phyloP scores from a whole-genome alignment of 2,329 filamentous ascomycete genomes.

The Colletotrichum sp. region DNA sequence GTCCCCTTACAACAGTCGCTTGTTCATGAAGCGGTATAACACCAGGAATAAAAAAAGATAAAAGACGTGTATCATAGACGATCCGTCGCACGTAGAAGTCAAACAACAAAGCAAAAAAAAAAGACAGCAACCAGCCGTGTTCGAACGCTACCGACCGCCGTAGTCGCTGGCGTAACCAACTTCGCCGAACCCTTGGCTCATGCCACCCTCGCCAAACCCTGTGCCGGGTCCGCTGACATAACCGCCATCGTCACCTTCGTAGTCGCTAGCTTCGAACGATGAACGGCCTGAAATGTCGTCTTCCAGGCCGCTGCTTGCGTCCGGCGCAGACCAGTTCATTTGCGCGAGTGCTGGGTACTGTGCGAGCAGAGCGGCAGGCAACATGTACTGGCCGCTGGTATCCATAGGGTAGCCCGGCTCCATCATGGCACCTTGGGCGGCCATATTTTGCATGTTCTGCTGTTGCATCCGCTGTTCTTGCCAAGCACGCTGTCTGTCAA shows the following conservation, averaged over 20 bases:
- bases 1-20: conserved; percentile 14
- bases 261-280: conserved; percentile 83
- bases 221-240: conserved; percentile 69
- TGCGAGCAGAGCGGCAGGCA: conserved; percentile 87
- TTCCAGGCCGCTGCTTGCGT: conserved; percentile 74
- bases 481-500: conserved; percentile 78
- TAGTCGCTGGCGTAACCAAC: conserved; percentile 61
- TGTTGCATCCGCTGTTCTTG: conserved; percentile 75
- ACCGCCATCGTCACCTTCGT: conserved; percentile 74
- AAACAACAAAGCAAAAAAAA: neutral
- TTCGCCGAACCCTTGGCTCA: conserved; percentile 60
- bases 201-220: conserved; percentile 61
- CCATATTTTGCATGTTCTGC: conserved; percentile 67
- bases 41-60: neutral
- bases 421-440: conserved; percentile 58
- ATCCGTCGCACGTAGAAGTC: neutral
- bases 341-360: conserved; percentile 94
- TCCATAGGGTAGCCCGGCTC: conserved; percentile 66
- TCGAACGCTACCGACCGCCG: conserved; percentile 42
- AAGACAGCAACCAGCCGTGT: neutral
- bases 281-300: conserved; percentile 80
- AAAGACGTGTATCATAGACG: neutral
- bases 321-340: conserved; percentile 76
- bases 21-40: conserved; percentile 5
- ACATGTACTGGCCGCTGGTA: conserved; percentile 62